These are phyloP conservation scores for Ailanthus altissimus DNA, from an alignment of 345 rosid species.

Conservation along the genomic window DNA sequence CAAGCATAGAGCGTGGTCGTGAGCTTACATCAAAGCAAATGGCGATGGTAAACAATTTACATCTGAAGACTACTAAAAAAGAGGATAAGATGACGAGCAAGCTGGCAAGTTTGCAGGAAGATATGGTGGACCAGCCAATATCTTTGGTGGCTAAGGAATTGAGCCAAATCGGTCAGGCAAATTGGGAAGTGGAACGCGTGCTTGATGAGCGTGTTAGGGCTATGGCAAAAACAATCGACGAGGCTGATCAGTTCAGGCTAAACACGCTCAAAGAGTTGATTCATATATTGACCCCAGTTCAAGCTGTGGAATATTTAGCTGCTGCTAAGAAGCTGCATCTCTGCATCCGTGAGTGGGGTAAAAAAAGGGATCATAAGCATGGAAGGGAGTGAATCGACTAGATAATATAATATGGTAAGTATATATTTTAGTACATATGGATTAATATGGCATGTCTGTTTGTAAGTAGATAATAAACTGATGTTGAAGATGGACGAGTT, in stretches of 20 bases:
- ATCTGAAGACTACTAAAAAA: constrained; percentile 25
- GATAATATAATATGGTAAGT: background rate
- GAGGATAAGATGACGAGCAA: constrained; percentile 37
- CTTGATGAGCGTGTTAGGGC: constrained; percentile 29
- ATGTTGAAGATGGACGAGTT: background rate
- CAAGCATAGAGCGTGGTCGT: constrained; percentile 12
- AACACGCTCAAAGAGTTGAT: constrained; percentile 34
- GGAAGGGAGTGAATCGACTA: constrained; percentile 9
- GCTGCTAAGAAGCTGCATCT: constrained; percentile 44
- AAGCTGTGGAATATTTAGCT: constrained; percentile 47
- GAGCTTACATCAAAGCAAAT: constrained; percentile 36
- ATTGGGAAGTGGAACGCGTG: constrained; percentile 27
- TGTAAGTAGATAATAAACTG: background rate
- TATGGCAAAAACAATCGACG: constrained; percentile 32
- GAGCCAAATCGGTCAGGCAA: background rate
- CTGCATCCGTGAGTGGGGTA: constrained; percentile 45
- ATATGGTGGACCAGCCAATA: constrained; percentile 44
- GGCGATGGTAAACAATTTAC: constrained; percentile 32
- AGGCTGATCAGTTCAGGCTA: constrained; percentile 43
- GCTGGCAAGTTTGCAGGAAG: constrained; percentile 46
- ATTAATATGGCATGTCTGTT: background rate
- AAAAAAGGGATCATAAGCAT: constrained; percentile 32
- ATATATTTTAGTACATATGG: background rate
- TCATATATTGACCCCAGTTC: constrained; percentile 34
- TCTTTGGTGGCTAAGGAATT: constrained; percentile 18